Evolutionary conservation across 345 rosid species (phyloP).

Genomic region (Brassica juncea): DNA sequence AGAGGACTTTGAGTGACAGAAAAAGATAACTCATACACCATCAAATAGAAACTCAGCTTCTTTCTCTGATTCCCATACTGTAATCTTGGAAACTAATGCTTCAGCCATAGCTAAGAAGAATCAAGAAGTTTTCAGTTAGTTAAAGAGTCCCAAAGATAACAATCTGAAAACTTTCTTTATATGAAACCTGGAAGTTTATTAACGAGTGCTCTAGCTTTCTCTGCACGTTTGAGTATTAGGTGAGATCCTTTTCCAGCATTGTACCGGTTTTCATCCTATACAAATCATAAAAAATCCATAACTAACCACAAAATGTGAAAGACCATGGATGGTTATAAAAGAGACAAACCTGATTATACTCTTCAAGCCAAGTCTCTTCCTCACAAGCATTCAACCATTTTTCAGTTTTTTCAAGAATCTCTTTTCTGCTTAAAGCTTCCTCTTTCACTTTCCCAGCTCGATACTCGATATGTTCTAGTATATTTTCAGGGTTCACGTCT

Average conservation of each 20-base stretch:
- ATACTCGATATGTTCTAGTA: constrained; percentile 75
- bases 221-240: constrained; percentile 88
- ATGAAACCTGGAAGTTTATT: constrained; percentile 83
- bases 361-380: constrained; percentile 98
- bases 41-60: constrained; percentile 73
- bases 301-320: constrained; percentile 12
- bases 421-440: constrained; percentile 88
- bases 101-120: constrained; percentile 69
- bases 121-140: neutral
- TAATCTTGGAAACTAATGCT: constrained; percentile 69
- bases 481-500: constrained; percentile 55
- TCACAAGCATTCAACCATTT: constrained; percentile 92
- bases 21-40: constrained; percentile 36
- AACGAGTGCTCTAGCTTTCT: constrained; percentile 87
- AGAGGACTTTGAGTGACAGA: neutral
- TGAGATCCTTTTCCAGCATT: constrained; percentile 96
- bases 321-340: neutral
- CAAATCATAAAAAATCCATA: constrained; percentile 4
- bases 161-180: neutral
- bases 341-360: constrained; percentile 72
- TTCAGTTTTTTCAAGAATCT: constrained; percentile 87
- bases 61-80: constrained; percentile 86
- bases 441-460: constrained; percentile 80
- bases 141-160: constrained; percentile 2
- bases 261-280: constrained; percentile 92